A percentile compares a stretch with the other conserved stretches of the same genome.
Conservation (phyloP, 1,139 yeast species). For the Debaryomyces fabryi region DNA sequence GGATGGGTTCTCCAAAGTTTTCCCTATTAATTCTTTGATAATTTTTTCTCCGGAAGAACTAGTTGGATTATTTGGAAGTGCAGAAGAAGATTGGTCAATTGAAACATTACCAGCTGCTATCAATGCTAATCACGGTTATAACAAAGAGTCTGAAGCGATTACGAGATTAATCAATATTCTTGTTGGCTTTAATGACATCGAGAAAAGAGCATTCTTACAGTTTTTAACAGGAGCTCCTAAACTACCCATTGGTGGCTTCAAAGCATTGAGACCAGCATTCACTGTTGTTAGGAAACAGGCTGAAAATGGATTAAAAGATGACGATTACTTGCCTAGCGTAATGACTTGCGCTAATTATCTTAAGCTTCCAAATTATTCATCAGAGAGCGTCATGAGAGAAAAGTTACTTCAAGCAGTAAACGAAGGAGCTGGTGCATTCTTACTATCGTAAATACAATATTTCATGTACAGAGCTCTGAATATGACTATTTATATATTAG, state of each 20-base stretch:
- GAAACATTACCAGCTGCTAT: slow-evolving; percentile 62
- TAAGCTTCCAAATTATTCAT: slow-evolving; percentile 81
- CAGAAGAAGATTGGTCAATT: slow-evolving; percentile 85
- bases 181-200: slow-evolving; percentile 50
- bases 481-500: background rate
- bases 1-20: slow-evolving; percentile 81
- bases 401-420: slow-evolving; percentile 69
- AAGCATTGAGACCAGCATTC: slow-evolving; percentile 74
- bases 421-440: slow-evolving; percentile 90
- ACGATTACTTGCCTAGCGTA: slow-evolving; percentile 90
- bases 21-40: slow-evolving; percentile 73
- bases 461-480: too few relatives aligned
- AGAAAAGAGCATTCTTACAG: slow-evolving; percentile 76
- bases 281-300: slow-evolving; percentile 85
- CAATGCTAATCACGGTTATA: slow-evolving; percentile 90
- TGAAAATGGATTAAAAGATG: slow-evolving; percentile 68
- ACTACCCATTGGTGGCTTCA: slow-evolving; percentile 93
- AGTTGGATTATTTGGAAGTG: slow-evolving; percentile 61
- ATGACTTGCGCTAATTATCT: slow-evolving; percentile 98
- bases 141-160: slow-evolving; percentile 67
- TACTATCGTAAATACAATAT: slow-evolving; percentile 53
- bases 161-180: slow-evolving; percentile 62
- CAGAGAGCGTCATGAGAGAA: slow-evolving; percentile 57
- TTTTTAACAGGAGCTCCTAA: slow-evolving; percentile 94
- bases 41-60: slow-evolving; percentile 78